These are phyloP conservation scores for Suillus brevipes DNA, from an alignment of 768 basidiomycete genomes.

Conservation along the genomic window DNA sequence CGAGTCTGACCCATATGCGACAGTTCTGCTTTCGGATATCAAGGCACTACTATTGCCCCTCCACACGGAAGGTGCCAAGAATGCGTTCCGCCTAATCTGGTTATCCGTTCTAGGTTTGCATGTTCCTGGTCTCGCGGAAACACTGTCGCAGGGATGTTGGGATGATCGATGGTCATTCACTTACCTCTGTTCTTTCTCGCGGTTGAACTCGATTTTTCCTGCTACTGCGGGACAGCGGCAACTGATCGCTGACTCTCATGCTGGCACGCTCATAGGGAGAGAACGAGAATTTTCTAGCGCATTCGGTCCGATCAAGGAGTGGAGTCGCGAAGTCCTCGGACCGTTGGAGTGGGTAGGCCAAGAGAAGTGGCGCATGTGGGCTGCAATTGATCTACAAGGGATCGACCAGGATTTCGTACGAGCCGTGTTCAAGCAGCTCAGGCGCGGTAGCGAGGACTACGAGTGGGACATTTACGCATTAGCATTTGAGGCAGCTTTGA, in stretches of 20 bases:
- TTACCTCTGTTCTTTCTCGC: constrained; percentile 44
- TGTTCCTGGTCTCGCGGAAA: constrained; percentile 61
- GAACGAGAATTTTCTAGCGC: constrained; percentile 60
- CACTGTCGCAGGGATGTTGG: constrained; percentile 44
- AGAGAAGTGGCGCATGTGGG: constrained; percentile 44
- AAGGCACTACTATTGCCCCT: constrained; percentile 54
- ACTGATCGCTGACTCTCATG: constrained; percentile 57
- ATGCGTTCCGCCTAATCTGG: constrained; percentile 67
- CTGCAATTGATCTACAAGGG: constrained; percentile 46
- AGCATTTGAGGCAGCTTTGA: constrained; percentile 65
- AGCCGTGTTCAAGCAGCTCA: constrained; percentile 58
- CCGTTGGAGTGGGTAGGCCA: constrained; percentile 51
- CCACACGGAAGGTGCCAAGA: constrained; percentile 44
- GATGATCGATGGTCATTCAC: constrained; percentile 70
- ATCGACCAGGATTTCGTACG: constrained; percentile 54
- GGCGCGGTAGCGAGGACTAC: constrained; percentile 46
- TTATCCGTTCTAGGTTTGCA: constrained; percentile 70
- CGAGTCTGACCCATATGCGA: constrained; percentile 68
- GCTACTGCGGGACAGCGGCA: constrained; percentile 26
- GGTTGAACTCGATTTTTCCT: constrained; percentile 57
- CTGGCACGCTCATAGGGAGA: constrained; percentile 66
- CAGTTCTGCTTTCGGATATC: constrained; percentile 73
- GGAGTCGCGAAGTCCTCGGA: constrained; percentile 54
- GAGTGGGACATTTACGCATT: constrained; percentile 68
- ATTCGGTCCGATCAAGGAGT: constrained; percentile 70